A percentile compares a stretch with the other conserved stretches of the same genome.
Evolutionary conservation across 257 asterid species (phyloP).

Genomic region (Lithospermum erythrorhizon): DNA sequence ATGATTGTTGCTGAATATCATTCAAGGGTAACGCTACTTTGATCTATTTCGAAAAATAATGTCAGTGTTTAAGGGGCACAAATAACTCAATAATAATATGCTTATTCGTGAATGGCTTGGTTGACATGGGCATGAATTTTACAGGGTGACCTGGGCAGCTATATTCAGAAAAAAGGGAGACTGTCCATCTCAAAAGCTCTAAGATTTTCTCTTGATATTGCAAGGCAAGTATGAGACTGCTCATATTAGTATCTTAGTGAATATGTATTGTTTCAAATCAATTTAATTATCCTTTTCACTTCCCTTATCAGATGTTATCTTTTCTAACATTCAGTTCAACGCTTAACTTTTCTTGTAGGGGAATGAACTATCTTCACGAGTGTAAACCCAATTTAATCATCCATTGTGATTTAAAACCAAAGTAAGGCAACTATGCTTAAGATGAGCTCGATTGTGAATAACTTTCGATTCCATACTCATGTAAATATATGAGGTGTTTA

Average conservation of each 20-base stretch:
- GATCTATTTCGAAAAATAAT: not conserved
- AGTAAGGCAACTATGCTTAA: slow-evolving; percentile 79
- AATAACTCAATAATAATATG: not conserved
- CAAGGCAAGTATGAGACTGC: slow-evolving; percentile 46
- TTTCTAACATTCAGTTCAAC: slow-evolving; percentile 7
- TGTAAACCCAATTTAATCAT: slow-evolving; percentile 92
- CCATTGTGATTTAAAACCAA: slow-evolving; percentile 89
- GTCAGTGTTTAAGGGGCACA: not conserved
- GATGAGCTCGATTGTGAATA: slow-evolving; percentile 5
- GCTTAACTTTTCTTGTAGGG: slow-evolving; percentile 41
- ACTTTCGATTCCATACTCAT: slow-evolving; percentile 6
- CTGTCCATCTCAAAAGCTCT: slow-evolving; percentile 74
- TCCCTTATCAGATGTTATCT: not conserved
- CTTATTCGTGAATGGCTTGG: not conserved
- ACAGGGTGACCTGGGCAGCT: slow-evolving; percentile 74
- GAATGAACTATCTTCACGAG: slow-evolving; percentile 94
- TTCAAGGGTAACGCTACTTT: slow-evolving; percentile 42
- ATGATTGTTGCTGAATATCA: slow-evolving; percentile 76
- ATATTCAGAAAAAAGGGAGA: slow-evolving; percentile 87
- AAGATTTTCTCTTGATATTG: slow-evolving; percentile 81
- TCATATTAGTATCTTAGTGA: not conserved
- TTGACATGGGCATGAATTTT: slow-evolving; percentile 8
- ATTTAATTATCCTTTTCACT: not conserved
- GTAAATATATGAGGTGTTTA: slow-evolving; percentile 26
- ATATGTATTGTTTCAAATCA: not conserved